Evolutionary conservation across 2,329 filamentous ascomycete species (phyloP), one percentile per base, ranked within the genome.

Genomic region (Kalmusia sp.): DNA sequence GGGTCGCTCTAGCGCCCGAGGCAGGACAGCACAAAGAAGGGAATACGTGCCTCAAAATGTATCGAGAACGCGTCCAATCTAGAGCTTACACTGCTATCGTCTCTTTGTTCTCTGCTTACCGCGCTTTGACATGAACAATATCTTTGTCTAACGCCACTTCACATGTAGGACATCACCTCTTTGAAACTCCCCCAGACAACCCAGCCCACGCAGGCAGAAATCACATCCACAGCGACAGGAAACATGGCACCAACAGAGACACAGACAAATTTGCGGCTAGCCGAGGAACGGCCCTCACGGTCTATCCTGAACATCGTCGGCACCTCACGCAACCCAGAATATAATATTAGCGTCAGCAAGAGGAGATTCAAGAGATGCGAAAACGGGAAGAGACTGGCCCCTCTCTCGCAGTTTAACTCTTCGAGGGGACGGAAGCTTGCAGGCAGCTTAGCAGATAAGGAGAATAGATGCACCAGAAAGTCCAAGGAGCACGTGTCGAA

Each of bases 321-420:
- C 3, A 19, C 39, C 9, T 49, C 46, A 17, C 46, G 33, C 9
- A 45, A 54, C 21, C 51, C 51, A 6, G 51, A 54, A 22, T 54
- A 54, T 27, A 46, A 49, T 35, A 27, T 50, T 21, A 35, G 17
- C 19, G 11, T n/a, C 9, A 12, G 19, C 37, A 4, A 12, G 2
- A 15, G 30, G 4, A 46, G 19, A 11, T 54, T 50, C 34, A 33
- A 33, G 15, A 39, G 46, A 19, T 12, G 38, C 6, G 12, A 37
- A 15, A 30, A 41, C n/a, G 46, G 51, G 5, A 17, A 41, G 6
- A 45, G 51, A 4, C 34, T 49, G 2, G 37, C 51, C 15, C 51
- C 46, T 8, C 12, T 54, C 15, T 54, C 51, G 14, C 51, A 49
- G 25, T 30, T 49, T 4, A 54, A 54, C 38, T 41, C 47, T 14